Evolutionary conservation across 495 filamentous ascomycete genomes (phyloP), one percentile per base, ranked within the genome.

Genomic region (Aspergillus hancockii): DNA sequence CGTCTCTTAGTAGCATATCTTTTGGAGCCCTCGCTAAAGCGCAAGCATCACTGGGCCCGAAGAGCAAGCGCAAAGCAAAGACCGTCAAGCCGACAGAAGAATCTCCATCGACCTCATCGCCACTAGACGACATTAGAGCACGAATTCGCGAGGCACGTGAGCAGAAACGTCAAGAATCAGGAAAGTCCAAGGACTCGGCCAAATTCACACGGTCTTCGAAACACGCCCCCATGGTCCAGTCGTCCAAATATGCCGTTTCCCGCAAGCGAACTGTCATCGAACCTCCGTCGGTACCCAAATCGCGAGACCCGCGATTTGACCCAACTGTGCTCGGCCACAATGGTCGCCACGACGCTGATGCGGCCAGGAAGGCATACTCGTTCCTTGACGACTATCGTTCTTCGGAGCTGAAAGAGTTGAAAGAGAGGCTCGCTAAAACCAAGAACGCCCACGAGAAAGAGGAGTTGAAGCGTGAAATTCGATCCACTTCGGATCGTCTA

Each of bases 11-110:
- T 58, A 71, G 73, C 73, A 73, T 97, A 53, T 93, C 92, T 31
- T 98, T 98, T 69, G 92, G 92, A 52, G 88, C 91, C 0, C 79
- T 98, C 30, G 89, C 88, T 52, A 89, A 90, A 80, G 94, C 94
- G 3, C 89, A 95, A 76, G 84, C 86, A 13, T 81, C 87, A 0
- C 68, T 96, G 40, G 75, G 76, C 16, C 57, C 71, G 0, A 78
- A 79, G 50, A 70, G 68, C 49, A 75, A 79, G 64, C 43, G 68
- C 36, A 55, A 68, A 45, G 30, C 49, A 19, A 57, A 60, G 41
- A 7, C 54, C 7, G 16, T 45, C 22, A 63, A 61, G 61, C 40
- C 60, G 40, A 38, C 51, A 54, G 50, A 64, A 21, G 59, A 52
- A 52, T 22, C 41, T 18, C 10, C 57, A 14, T 59, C 64, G n/a